Percentiles rank a stretch among this genome's conserved stretches.
Evolutionary conservation across 106 monocot genomes (phyloP).

Genomic region (Alisma plantagoaquatica): DNA sequence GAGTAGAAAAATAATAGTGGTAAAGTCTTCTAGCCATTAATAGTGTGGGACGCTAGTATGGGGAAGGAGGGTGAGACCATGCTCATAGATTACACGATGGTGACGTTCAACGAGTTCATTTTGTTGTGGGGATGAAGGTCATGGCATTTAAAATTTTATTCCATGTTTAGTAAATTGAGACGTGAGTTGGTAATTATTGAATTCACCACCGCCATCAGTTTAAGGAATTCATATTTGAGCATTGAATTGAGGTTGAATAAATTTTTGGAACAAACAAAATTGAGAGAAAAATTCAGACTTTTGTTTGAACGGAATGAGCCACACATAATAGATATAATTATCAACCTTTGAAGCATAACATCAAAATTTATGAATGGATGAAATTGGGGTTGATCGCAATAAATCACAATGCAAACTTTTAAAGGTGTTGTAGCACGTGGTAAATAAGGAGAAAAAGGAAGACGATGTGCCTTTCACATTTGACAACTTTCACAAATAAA

Average conservation of each 20-base stretch:
- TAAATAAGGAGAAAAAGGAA: neutral
- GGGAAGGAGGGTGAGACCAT: neutral
- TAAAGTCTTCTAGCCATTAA: neutral
- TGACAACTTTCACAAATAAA: neutral
- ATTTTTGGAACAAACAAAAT: neutral
- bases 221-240: neutral
- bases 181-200: too few species aligned
- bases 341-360: neutral
- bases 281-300: neutral
- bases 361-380: neutral
- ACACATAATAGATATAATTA: neutral
- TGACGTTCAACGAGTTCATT: neutral
- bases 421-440: neutral
- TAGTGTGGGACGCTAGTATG: neutral
- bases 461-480: neutral
- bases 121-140: neutral
- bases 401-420: neutral
- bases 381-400: neutral
- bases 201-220: neutral
- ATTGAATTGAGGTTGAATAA: neutral
- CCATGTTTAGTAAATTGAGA: too few species aligned
- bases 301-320: neutral
- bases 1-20: neutral
- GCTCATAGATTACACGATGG: neutral
- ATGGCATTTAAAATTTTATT: neutral